Conservation (phyloP, 768 basidiomycete genomes). For the Tulasnella sp. region DNA sequence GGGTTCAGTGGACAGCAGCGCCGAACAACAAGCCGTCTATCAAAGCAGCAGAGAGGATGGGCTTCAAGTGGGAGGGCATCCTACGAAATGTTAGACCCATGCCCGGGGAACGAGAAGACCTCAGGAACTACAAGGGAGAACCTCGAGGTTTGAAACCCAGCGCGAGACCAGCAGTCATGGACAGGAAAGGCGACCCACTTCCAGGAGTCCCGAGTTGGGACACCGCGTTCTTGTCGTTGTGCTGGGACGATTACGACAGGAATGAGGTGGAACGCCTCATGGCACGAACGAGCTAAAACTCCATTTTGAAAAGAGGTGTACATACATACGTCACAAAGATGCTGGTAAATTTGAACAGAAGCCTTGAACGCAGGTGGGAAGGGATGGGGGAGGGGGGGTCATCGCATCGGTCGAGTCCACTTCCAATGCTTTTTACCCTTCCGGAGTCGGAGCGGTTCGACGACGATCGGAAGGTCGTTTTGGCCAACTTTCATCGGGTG, state of each 20-base stretch:
- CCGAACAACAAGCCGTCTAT: constrained; percentile 48
- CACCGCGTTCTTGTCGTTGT: constrained; percentile 47
- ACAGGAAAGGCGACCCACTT: constrained; percentile 32
- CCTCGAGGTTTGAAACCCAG: background rate
- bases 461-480: background rate
- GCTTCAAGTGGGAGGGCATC: constrained; percentile 53
- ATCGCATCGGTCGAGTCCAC: background rate
- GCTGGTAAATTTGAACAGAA: background rate
- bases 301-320: background rate
- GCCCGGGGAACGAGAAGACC: constrained; percentile 28
- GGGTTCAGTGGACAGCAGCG: constrained; percentile 60
- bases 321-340: background rate
- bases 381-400: background rate
- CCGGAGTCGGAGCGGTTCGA: background rate
- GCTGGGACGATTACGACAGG: constrained; percentile 51
- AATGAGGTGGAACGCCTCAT: background rate
- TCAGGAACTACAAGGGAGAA: background rate
- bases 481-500: background rate
- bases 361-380: background rate
- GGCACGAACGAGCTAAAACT: background rate
- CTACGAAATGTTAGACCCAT: constrained; percentile 48
- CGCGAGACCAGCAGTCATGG: background rate
- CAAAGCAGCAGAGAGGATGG: constrained; percentile 53
- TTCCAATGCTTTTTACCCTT: background rate
- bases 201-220: constrained; percentile 39